Evolutionary conservation across 2,329 filamentous ascomycete species (phyloP).

Genomic region (Thelonectria olida): DNA sequence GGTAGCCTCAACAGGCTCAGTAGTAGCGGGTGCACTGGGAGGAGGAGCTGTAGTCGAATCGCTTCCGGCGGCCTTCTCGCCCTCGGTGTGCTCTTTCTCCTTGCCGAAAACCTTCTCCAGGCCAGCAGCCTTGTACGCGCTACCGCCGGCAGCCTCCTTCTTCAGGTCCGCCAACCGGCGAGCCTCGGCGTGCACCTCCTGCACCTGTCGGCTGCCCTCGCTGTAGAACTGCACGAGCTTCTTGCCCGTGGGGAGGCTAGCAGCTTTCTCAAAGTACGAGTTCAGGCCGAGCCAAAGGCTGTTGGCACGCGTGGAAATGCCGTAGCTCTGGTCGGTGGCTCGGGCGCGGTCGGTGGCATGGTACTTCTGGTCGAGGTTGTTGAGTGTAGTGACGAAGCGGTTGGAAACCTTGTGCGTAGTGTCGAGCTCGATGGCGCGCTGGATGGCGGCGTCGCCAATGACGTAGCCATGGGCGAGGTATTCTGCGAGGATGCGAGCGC

Average conservation of each 20-base stretch:
- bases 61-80: slow-evolving; percentile 9
- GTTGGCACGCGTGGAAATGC: slow-evolving; percentile 78
- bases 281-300: slow-evolving; percentile 71
- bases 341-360: slow-evolving; percentile 88
- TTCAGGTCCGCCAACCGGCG: slow-evolving; percentile 88
- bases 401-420: slow-evolving; percentile 85
- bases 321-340: slow-evolving; percentile 85
- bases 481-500: slow-evolving; percentile 91
- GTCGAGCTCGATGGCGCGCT: slow-evolving; percentile 88
- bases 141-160: slow-evolving; percentile 69
- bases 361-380: slow-evolving; percentile 83
- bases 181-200: slow-evolving; percentile 94
- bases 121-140: slow-evolving; percentile 67
- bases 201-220: slow-evolving; percentile 84
- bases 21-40: slow-evolving; percentile 21
- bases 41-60: slow-evolving; percentile 29
- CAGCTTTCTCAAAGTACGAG: slow-evolving; percentile 95
- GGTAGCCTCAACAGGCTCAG: slow-evolving; percentile 31
- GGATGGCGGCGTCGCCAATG: slow-evolving; percentile 77
- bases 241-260: slow-evolving; percentile 86
- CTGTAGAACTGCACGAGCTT: slow-evolving; percentile 90
- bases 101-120: slow-evolving; percentile 67
- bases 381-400: slow-evolving; percentile 81
- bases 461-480: slow-evolving; percentile 96
- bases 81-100: slow-evolving; percentile 51